These are phyloP conservation scores for Avena insularis DNA, from an alignment of 176 grass and related monocot species.

Conservation along the genomic window DNA sequence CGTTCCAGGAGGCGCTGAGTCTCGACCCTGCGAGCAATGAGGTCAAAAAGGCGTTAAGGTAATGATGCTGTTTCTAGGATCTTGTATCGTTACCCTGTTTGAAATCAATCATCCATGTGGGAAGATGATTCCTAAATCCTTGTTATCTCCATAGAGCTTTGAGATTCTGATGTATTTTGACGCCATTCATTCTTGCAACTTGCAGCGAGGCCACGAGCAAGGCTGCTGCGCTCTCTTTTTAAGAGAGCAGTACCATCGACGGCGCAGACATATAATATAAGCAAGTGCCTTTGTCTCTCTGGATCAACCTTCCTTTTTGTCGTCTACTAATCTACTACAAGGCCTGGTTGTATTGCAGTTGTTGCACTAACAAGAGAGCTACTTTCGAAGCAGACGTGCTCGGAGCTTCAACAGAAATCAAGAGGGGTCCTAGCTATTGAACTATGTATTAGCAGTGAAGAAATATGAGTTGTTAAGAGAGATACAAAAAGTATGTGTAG, in stretches of 20 bases:
- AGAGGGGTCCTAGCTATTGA: background rate
- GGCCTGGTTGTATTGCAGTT: background rate
- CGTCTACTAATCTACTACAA: background rate
- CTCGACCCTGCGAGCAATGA: constrained; percentile 2
- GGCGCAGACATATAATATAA: constrained; percentile 20
- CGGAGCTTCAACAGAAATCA: background rate
- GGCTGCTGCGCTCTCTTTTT: background rate
- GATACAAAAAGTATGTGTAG: background rate
- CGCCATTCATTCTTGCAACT: background rate
- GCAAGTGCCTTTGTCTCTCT: background rate
- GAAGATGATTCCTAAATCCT: background rate
- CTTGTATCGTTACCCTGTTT: background rate
- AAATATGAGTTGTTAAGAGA: background rate
- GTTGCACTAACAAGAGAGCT: constrained; percentile 10
- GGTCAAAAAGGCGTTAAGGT: constrained; percentile 28
- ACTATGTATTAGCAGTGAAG: background rate
- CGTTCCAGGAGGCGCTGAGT: constrained; percentile 29
- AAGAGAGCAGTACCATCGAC: background rate
- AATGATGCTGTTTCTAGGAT: background rate
- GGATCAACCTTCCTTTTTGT: background rate
- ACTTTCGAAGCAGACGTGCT: background rate
- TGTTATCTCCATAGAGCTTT: background rate
- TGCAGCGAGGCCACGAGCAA: constrained; percentile 14
- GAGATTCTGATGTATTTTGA: constrained; percentile 8
- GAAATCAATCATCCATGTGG: background rate